Base-by-base conservation (phyloP, 2,329 filamentous ascomycete species). In the Exutisphaerella laricina region DNA sequence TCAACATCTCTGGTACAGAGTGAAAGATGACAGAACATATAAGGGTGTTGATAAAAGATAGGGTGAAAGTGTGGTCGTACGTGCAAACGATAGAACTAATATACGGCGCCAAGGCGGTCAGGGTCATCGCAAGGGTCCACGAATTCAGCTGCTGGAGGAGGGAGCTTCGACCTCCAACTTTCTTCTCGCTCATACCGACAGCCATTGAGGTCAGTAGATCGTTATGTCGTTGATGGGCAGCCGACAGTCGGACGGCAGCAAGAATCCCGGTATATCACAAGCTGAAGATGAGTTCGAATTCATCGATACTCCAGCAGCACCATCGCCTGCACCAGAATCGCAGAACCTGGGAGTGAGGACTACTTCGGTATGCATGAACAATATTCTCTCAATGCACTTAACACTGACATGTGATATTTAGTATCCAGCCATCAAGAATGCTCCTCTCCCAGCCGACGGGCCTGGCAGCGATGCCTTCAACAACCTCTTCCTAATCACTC, bases 371-470 rank as follows among this genome's bases (percentile, higher is more conserved):
- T 39, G 41, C 50, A 20, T 23, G 22, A 31, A 17, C 39, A 32
- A 32, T 32, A 16, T 33, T 28, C 32, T 13, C 26, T 14, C 21
- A 9, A 12, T 28, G 13, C 4, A 20, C 12, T 25, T 18, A 3
- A 32, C n/a, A 43, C 45, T 50, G 25, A 52, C 46, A 39, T 20
- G 26, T 40, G 22, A 6, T 38, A 9, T 26, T 17, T 29, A 94
- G 89, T 90, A 80, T 60, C 84, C 87, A 22, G 71, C 88, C 49
- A 97, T 97, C 71, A 86, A 94, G 65, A 97, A 97, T 79, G 86
- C 82, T 36, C 88, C 92, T 53, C 80, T 97, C 31, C 92, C 92
- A 26, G 90, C 89, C 54, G 92, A 98, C 66, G 86, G 80, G 38
- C 72, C 88, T 39, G 85, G 88, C 54, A 81, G 78, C 66, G 88